Evolutionary conservation across 306 rosid genomes (phyloP).

Genomic region (Hylodesmum podocarpum): DNA sequence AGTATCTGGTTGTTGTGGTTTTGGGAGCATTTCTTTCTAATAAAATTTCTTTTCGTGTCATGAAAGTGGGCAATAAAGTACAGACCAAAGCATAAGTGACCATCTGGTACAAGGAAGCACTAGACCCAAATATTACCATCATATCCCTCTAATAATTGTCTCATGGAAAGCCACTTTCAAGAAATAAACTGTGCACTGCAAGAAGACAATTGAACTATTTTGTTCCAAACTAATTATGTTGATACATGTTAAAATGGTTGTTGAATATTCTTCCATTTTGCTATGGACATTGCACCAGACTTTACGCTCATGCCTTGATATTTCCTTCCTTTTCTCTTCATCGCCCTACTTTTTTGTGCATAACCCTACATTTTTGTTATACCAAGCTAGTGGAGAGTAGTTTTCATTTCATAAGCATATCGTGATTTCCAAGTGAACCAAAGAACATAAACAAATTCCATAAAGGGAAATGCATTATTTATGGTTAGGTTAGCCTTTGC

Average conservation of each 20-base stretch:
- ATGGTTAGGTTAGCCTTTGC: conserved; percentile 22
- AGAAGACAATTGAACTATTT: background rate
- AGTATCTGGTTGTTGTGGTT: background rate
- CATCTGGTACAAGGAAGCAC: background rate
- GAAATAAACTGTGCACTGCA: background rate
- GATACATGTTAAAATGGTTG: background rate
- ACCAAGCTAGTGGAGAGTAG: background rate
- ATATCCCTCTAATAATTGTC: conserved; percentile 1
- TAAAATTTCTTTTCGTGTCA: background rate
- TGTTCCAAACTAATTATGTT: background rate
- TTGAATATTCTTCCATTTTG: background rate
- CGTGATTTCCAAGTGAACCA: background rate
- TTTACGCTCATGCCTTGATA: background rate
- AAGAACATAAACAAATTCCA: background rate
- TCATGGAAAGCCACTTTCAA: background rate
- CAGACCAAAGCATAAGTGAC: background rate
- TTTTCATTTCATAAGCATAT: background rate
- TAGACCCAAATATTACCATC: background rate
- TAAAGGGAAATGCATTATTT: background rate
- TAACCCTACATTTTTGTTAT: background rate
- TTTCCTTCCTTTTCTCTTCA: background rate
- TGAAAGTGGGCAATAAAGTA: background rate
- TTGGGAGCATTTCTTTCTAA: background rate
- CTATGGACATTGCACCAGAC: background rate
- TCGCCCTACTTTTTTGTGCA: background rate